These are phyloP conservation scores for Zygosaccharomyces bailii DNA, from an alignment of 805 yeast genomes.

Conservation along the genomic window DNA sequence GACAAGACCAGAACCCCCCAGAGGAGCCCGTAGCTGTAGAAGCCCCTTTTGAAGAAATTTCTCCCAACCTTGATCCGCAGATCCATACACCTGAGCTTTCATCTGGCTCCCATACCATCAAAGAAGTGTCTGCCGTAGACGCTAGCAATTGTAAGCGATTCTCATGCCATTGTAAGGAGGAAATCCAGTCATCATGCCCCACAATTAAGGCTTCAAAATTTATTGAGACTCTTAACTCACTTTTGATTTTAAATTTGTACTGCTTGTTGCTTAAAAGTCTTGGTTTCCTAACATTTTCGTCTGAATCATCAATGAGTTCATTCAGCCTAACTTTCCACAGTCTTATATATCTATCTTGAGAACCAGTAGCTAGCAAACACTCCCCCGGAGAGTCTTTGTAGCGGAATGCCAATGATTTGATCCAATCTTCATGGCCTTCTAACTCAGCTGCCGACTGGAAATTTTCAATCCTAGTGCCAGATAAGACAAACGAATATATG, in stretches of 20 bases:
- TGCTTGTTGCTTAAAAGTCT: slow-evolving; percentile 66
- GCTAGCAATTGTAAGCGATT: slow-evolving; percentile 61
- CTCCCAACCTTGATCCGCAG: slow-evolving; percentile 78
- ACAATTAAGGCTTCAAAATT: slow-evolving; percentile 88
- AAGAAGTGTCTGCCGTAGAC: slow-evolving; percentile 87
- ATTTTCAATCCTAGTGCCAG: slow-evolving; percentile 14
- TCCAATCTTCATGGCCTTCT: slow-evolving; percentile 97
- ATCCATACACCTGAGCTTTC: slow-evolving; percentile 85
- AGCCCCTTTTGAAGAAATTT: slow-evolving; percentile 92
- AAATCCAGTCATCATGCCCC: slow-evolving; percentile 99
- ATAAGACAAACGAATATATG: slow-evolving; percentile 46
- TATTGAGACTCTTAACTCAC: slow-evolving; percentile 47
- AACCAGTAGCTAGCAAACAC: slow-evolving; percentile 76
- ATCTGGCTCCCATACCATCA: slow-evolving; percentile 94
- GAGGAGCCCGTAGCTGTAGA: slow-evolving; percentile 96
- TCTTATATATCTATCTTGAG: slow-evolving; percentile 89
- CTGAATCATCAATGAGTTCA: slow-evolving; percentile 53
- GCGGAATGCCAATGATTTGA: slow-evolving; percentile 65
- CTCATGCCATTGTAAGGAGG: slow-evolving; percentile 75
- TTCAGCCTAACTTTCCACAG: slow-evolving; percentile 73
- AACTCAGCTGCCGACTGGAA: slow-evolving; percentile 49
- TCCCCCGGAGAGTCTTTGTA: slow-evolving; percentile 45
- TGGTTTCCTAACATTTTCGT: slow-evolving; percentile 45
- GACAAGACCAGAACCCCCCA: slow-evolving; percentile 64
- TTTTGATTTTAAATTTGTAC: slow-evolving; percentile 49